Base-by-base conservation (phyloP, 768 basidiomycete genomes). In the Daedaleopsis nitida region DNA sequence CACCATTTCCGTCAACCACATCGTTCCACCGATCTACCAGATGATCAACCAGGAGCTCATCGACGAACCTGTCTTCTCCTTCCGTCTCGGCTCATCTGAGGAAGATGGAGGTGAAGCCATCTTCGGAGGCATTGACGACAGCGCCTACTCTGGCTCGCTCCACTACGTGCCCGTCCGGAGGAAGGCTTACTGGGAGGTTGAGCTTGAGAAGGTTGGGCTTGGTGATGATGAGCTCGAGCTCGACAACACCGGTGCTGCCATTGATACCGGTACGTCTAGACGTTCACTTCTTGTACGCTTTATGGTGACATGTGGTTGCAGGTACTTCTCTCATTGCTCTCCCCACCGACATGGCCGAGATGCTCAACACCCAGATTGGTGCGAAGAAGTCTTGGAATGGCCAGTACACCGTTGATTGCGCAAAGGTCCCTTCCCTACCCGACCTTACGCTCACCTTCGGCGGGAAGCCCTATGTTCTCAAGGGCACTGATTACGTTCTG, bases 141-240 rank as follows among this genome's bases (percentile, higher is more conserved):
- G 66, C 24, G 89, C 92, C 37, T 98, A 91, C 78, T 83, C 74
- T 5, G 97, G 97, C 73, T 79, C 87, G 70, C 82, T 99, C 61
- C 69, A 74, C 23, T 98, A 98, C 69, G 94, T 90, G 34, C 96
- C 97, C 53, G 81, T 99, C 55, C 88, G 96, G 68, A 86, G 94
- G 68, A 94, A 92, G 82, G 97, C 94, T 5, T 98, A 97, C 77
- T 97, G 96, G 96, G 96, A 98, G 76, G 94, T 98, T 49, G 94
- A 97, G 73, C 88, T 99, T 27, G 82, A 92, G 77, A 87, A 88
- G 73, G 81, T 99, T 63, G 68, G 77, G 4, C 96, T 99, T 58
- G 97, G 96, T 51, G 80, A 87, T 47, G 96, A 98, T 50, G 84
- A 80, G 43, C 83, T 98, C 48, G 94, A 98, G 65, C 83, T 98